Base-by-base conservation (phyloP, 2,329 filamentous ascomycete species). In the Diaporthe aspalathi region DNA sequence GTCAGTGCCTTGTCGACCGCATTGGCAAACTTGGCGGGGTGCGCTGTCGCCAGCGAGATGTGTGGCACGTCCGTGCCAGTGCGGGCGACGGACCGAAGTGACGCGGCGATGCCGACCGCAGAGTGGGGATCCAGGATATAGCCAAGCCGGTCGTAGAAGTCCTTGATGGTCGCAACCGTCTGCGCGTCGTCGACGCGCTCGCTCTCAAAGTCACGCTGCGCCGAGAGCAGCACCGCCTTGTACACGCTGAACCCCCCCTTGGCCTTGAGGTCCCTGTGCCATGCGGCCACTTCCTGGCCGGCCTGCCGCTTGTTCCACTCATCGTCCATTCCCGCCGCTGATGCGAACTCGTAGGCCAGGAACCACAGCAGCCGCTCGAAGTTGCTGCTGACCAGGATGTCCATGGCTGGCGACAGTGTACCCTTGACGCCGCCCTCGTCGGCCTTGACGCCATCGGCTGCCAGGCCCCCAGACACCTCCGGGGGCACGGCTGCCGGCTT, bases 331-430 rank as follows among this genome's bases (percentile, higher is more conserved):
- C 88, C 88, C 5, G 86, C 85, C 16, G 80, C 84, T 8, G 84
- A 79, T 22, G 89, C 90, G 73, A 91, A 92, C 76, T 93, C 88
- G 83, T 94, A 93, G 1, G 94, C 92, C 35, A 98, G 86, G 86
- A 94, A 98, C 95, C 95, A 98, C 14, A 99, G 87, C 6, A 99
- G 87, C 40, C 96, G 90, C 86, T 99, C 96, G 80, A 99, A 98
- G 85, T 99, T 99, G 80, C 93, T 96, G 29, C 93, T 95, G 16
- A 98, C 95, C 4, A 98, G 87, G 75, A 98, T 98, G 81, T 99
- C 96, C 96, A 99, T 98, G 56, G 96, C 96, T 0, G 96, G 96
- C 76, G 92, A 94, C 66, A 97, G 88, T 0, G 96, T 99, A 84
- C 97, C 95, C 83, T 94, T 95, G 73, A 95, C 94, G 47, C 93